Evolutionary conservation across 208 protist genomes (phyloP), one percentile per base, ranked within the genome.

Genomic region (Crithidia mellificae): DNA sequence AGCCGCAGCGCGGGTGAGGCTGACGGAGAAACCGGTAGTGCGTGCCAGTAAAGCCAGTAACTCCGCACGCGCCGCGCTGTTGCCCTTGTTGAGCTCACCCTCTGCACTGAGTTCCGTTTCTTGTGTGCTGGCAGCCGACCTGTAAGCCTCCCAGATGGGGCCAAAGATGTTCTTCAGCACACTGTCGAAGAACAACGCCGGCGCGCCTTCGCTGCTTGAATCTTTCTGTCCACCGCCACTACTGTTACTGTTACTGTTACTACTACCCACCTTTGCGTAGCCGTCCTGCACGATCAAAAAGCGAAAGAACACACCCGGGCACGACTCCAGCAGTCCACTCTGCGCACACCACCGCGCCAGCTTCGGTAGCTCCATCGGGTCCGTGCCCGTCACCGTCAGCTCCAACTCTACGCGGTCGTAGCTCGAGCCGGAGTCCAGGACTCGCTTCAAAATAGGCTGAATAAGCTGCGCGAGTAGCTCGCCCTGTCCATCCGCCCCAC

Each of bases 81-180:
- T 46, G 9, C n/a, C 44, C 22, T 27, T 32, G 20, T n/a, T 55
- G 30, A 22, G 38, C 50, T 30, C 29, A 25, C 2, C 2, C 20
- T n/a, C 38, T 20, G 43, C 55, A 17, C 24, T 54, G 34, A n/a
- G n/a, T n/a, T n/a, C n/a, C n/a, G n/a, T n/a, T n/a, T n/a, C n/a
- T 54, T 59, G 32, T 54, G 22, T 32, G 19, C 11, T 61, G 0
- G 52, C 54, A 27, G 65, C 29, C 94, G 95, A 68, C n/a, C 86
- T 54, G 12, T 96, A 87, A 4, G 95, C 98, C 29, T 97, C 75
- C 80, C 99, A 99, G 4, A 99, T 78, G 1, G 98, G 98, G n/a
- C 63, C 25, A 76, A 99, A 99, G 7, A 99, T 83, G 80, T 98
- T 98, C 32, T 92, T 70, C 14, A 99, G 57, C 22, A 99, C 74